Base-by-base conservation (phyloP, 441 rosid species). In the Pelargonium citronellum region DNA sequence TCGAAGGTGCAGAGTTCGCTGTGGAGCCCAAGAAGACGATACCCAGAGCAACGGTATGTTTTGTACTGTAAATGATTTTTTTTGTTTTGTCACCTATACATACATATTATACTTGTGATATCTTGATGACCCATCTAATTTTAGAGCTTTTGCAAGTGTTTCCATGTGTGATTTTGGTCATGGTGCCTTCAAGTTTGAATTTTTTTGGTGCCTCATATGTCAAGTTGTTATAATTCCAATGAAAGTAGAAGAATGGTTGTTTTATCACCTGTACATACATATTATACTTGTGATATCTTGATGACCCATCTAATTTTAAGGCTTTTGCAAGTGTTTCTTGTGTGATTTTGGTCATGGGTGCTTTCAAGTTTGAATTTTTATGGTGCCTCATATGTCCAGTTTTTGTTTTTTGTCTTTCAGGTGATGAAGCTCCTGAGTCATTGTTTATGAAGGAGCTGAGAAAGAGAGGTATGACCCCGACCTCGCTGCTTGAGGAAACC, bases 361-460 rank as follows among this genome's bases (percentile, higher is more conserved):
- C 19, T 12, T 27, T 55, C 16, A 15, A 68, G 24, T 27, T 15
- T 24, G 19, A 4, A 37, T 53, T 22, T 19, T 13, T 66, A 13
- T 13, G 20, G 22, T 47, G 10, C 47, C 20, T 37, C 7, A 17
- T 8, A 37, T 37, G 49, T 7, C 3, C 4, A 2, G 64, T 53
- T 30, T 51, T 5, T 16, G 60, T 69, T 60, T 16, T 51, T 5
- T 53, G 60, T 69, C 55, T 16, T 44, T 13, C 67, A 95, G 97
- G 93, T 46, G 97, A 92, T 67, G 99, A 90, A 73, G 92, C 95
- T 41, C 93, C 99, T 1, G 99, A 95, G 66, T 95, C 97, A 1
- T 82, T 90, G 73, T 95, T 95, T 72, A 84, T 92, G 95, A 92
- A 95, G 85, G 99, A 95, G 68, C 68, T 95, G 72, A 90, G 85